A percentile compares a stretch with the other conserved stretches of the same genome.
These are phyloP conservation scores for Malassezia slooffiae DNA, from an alignment of 1,284 basidiomycete species.

Conservation along the genomic window DNA sequence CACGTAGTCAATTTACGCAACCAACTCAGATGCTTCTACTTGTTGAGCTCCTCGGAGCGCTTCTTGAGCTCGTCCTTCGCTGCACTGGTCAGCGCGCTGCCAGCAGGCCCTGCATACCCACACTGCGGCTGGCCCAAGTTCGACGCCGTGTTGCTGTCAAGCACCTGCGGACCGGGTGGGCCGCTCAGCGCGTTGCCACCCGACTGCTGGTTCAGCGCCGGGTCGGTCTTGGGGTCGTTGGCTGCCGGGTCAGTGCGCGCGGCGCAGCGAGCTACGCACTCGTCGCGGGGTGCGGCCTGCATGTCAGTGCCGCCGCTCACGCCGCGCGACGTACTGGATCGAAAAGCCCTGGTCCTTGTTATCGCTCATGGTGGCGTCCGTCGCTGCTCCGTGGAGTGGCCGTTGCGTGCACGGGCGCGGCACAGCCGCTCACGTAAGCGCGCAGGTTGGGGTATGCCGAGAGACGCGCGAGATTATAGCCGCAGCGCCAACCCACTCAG, in stretches of 20 bases:
- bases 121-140: constrained; percentile 8
- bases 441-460: too few relatives aligned
- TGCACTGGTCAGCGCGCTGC: neutral
- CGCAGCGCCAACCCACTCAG: too few relatives aligned
- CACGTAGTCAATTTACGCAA: neutral
- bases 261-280: too few relatives aligned
- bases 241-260: neutral
- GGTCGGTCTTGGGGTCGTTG: constrained; percentile 4
- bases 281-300: constrained; percentile 10
- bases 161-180: constrained; percentile 8
- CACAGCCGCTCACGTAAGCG: too few relatives aligned
- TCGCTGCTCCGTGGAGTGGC: too few relatives aligned
- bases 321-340: constrained; percentile 16
- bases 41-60: constrained; percentile 14
- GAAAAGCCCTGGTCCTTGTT: neutral
- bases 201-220: neutral
- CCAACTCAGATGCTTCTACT: neutral
- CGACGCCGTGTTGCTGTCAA: constrained; percentile 6
- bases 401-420: too few relatives aligned
- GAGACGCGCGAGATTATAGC: too few relatives aligned
- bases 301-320: neutral
- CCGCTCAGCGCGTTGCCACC: constrained; percentile 1
- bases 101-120: neutral
- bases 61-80: constrained; percentile 12
- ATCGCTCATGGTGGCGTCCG: too few relatives aligned